Base-by-base conservation (phyloP, 768 basidiomycete genomes). In the Leccinum incarnatum region DNA sequence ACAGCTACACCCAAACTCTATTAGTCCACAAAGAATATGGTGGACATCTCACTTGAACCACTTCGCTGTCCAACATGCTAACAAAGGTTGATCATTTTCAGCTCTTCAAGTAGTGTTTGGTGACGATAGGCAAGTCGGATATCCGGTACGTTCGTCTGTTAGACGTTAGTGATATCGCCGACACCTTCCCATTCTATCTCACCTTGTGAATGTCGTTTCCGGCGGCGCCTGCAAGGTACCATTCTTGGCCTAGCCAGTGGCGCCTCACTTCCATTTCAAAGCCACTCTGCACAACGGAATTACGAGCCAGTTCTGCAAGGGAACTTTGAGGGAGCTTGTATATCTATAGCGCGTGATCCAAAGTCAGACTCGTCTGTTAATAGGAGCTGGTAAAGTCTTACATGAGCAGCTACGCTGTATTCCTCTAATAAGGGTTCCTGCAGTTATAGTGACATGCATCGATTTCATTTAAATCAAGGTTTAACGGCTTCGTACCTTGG, bases 211-310 rank as follows among this genome's bases (percentile, higher is more conserved):
- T 98, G 67, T 96, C 93, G 71, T 99, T 99, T 3, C 97, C 97
- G 6, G 86, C 86, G 1, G 91, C 87, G 19, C 97, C 97, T 3
- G 93, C 90, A 8, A 95, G 80, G 74, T 94, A 98, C 93, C 94
- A 99, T 56, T 89, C 77, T 63, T 90, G 84, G 1, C 97, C 97
- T 3, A 99, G 79, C 94, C 94, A 95, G 71, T 92, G 94, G 10
- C 92, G 87, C 76, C 98, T 98, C 67, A 98, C 72, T 71, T 96
- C 90, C 95, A 98, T 98, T 75, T 99, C 97, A 71, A 98, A 98
- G 1, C 97, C 97, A 67, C 92, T 94, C 71, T 98, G 97, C 49
- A 90, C 79, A 32, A 98, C 97, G 0, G 94, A 96, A 76, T 99
- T 99, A 46, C 97, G 87, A n/a, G 97, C 97, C 11, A 99, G 83